phyloP scores from a whole-genome alignment of 2,329 filamentous ascomycete species.

The Nannizziopsis barbatae region DNA sequence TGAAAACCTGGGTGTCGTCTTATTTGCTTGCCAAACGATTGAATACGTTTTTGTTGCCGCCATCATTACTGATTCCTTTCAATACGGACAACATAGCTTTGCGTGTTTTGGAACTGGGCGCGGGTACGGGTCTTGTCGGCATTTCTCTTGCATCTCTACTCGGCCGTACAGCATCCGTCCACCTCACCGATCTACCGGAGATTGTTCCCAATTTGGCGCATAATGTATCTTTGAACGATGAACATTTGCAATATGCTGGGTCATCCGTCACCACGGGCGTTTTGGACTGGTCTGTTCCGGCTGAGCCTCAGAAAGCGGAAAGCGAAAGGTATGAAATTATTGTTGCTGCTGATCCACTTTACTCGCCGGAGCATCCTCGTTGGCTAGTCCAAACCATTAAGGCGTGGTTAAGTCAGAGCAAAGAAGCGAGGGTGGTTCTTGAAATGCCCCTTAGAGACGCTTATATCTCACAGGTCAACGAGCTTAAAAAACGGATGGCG shows the following conservation, averaged over 20 bases:
- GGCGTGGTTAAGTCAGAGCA: slow-evolving; percentile 50
- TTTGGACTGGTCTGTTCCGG: slow-evolving; percentile 56
- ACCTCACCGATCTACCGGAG: slow-evolving; percentile 71
- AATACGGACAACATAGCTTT: slow-evolving; percentile 20
- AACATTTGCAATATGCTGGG: slow-evolving; percentile 43
- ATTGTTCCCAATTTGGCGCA: slow-evolving; percentile 71
- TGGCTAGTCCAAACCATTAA: slow-evolving; percentile 62
- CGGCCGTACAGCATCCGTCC: slow-evolving; percentile 44
- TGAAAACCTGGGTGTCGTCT: slow-evolving; percentile 93
- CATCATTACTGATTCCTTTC: slow-evolving; percentile 25
- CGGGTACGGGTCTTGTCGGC: slow-evolving; percentile 84
- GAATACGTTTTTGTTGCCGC: slow-evolving; percentile 30
- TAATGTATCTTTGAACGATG: slow-evolving; percentile 57
- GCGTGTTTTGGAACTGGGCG: slow-evolving; percentile 63
- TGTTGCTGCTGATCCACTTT: slow-evolving; percentile 75
- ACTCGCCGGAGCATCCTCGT: slow-evolving; percentile 68
- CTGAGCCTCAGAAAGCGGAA: slow-evolving; percentile 17
- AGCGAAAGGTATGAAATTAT: slow-evolving; percentile 50
- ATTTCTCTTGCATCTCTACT: slow-evolving; percentile 69
- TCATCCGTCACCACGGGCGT: slow-evolving; percentile 52
- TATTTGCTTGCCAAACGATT: slow-evolving; percentile 72
- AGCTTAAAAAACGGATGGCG: slow-evolving; percentile 53
- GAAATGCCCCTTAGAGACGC: slow-evolving; percentile 71
- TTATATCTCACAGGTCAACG: slow-evolving; percentile 50
- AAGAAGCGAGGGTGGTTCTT: slow-evolving; percentile 56